Base-by-base conservation (phyloP, 257 asterid species). In the Przewalskia tangutica region DNA sequence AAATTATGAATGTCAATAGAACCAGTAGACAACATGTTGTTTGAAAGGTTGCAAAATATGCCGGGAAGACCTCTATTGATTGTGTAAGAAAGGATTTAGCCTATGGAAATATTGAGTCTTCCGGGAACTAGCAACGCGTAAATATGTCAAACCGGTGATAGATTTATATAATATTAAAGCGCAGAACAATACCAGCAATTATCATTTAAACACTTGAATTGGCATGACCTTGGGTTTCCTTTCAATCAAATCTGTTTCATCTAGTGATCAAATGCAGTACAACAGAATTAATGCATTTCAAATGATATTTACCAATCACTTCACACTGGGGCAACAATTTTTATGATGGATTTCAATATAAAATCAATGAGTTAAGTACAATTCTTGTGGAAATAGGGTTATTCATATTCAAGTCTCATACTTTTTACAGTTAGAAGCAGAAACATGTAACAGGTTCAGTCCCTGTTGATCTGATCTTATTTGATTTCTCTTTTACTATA, bases 401-500 rank as follows among this genome's bases (percentile, higher is more conserved):
- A 48, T 48, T 73, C 44, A 48, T 23, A 20, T 48, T 13, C 44
- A 0, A 0, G 20, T 7, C 23, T 2, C 5, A 18, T 23, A 50
- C 46, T 75, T n/a, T 50, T 4, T 27, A 83, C 12, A 53, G 13
- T 86, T 77, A 91, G 86, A 87, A 90, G 89, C 93, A 90, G 86
- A 85, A 91, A 88, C 92, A 89, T 65, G 78, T 59, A 6, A 87
- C 85, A 11, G 93, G 89, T 62, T 67, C 75, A 63, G 75, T 77
- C 42, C 92, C 89, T 1, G 88, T 87, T 83, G 89, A 54, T 86
- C 88, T 89, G 53, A 91, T 83, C 82, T 83, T 88, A 40, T 87
- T 86, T 17, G 93, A 89, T 79, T 80, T 89, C 83, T 88, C 88
- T 87, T 85, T 93, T 36, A 85, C 89, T 16, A 62, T 50, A 70